Percentiles rank a stretch among this genome's conserved stretches.
These are phyloP conservation scores for Verticillium dahliae DNA, from an alignment of 2,329 filamentous ascomycete genomes.

Conservation along the genomic window DNA sequence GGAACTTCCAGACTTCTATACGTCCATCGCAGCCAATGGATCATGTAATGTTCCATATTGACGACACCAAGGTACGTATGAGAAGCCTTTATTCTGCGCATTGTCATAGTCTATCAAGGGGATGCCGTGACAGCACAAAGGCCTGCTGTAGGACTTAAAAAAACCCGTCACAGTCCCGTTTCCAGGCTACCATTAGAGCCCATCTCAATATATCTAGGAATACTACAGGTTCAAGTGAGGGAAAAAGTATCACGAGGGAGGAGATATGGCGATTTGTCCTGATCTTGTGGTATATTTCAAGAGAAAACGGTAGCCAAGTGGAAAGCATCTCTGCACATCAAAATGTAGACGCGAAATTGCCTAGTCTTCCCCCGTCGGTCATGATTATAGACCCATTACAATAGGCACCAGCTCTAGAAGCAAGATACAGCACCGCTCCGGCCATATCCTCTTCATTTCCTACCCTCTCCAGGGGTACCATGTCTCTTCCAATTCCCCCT, in stretches of 20 bases:
- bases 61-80: background rate
- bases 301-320: no score
- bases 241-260: no score
- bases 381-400: constrained; percentile 57
- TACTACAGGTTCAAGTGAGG: no score
- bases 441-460: constrained; percentile 55
- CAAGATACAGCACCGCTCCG: constrained; percentile 58
- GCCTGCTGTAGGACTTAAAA: background rate
- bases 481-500: constrained; percentile 27
- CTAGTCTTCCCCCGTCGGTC: constrained; percentile 55
- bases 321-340: constrained; percentile 15
- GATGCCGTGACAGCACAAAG: background rate
- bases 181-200: no score
- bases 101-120: background rate
- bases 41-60: background rate
- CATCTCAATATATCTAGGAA: no score
- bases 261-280: no score
- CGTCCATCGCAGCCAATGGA: background rate
- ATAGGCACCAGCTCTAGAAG: constrained; percentile 56
- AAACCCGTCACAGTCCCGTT: no score
- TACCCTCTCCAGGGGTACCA: constrained; percentile 49
- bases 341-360: constrained; percentile 47
- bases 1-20: background rate
- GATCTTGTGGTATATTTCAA: no score
- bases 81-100: background rate